A percentile compares a stretch with the other conserved stretches of the same genome.
phyloP scores from a whole-genome alignment of 306 rosid species.

The Sicyos edulis region DNA sequence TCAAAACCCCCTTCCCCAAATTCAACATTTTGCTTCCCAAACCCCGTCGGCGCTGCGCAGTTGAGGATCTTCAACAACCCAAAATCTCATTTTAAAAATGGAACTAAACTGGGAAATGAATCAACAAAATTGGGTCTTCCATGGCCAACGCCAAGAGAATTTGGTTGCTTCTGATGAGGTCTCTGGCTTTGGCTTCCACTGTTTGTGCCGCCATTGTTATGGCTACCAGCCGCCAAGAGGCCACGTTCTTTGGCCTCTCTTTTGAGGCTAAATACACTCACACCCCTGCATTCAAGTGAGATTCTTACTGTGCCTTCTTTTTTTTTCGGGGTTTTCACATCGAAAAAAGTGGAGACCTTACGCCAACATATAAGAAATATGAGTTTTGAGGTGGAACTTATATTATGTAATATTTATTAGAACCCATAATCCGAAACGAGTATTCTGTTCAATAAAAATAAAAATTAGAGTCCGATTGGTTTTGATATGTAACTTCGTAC shows the following conservation, averaged over 20 bases:
- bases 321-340: not conserved
- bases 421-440: no score
- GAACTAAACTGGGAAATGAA: no score
- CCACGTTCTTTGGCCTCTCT: constrained; percentile 32
- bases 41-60: not conserved
- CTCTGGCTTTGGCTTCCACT: constrained; percentile 61
- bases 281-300: constrained; percentile 66
- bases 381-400: not conserved
- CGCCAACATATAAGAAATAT: no score
- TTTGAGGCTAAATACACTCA: constrained; percentile 60
- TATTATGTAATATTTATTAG: no score
- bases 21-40: not conserved
- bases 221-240: constrained; percentile 62
- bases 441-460: no score
- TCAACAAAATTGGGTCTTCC: not conserved
- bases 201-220: constrained; percentile 59
- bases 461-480: no score
- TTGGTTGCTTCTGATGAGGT: constrained; percentile 44
- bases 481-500: no score
- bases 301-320: not conserved
- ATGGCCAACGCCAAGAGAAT: constrained; percentile 44
- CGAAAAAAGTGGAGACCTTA: no score
- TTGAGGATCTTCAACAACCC: constrained; percentile 12
- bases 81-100: not conserved
- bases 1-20: no score